Evolutionary conservation across 2,329 filamentous ascomycete species (phyloP).

Genomic region (Colletotrichum sp.): DNA sequence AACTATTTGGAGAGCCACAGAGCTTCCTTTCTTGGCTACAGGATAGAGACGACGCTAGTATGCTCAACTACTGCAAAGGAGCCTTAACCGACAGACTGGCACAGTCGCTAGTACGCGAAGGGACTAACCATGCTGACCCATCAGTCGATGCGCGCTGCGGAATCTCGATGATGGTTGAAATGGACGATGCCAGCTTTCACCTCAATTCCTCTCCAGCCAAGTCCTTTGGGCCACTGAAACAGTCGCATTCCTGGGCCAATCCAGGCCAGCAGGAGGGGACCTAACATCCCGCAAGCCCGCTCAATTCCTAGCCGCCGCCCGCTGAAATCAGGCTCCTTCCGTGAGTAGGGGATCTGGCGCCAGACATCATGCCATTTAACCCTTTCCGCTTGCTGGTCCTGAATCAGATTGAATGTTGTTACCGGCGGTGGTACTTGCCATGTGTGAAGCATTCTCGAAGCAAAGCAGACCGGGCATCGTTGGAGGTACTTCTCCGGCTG

Average conservation of each 20-base stretch:
- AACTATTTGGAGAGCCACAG: neutral
- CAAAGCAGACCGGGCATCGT: neutral
- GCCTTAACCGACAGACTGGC: slow-evolving; percentile 7
- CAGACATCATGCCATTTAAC: neutral
- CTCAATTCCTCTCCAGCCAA: neutral
- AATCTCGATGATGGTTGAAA: slow-evolving; percentile 5
- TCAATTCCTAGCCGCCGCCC: neutral
- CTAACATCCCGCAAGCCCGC: neutral
- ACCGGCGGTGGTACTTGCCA: neutral
- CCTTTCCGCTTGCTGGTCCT: neutral
- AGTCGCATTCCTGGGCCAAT: neutral
- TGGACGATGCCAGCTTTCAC: neutral
- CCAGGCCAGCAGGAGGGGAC: neutral
- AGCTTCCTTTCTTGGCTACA: neutral
- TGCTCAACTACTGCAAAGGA: neutral
- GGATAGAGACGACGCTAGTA: neutral
- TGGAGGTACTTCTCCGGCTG: neutral
- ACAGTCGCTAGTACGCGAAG: neutral
- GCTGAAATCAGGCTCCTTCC: neutral
- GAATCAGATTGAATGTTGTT: neutral
- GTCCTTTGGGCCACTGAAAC: neutral
- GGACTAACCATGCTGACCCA: neutral
- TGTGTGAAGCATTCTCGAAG: neutral
- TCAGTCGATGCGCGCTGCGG: neutral
- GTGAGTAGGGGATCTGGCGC: neutral